Conservation (phyloP, 2,329 filamentous ascomycete species). For the Curvularia sp. region DNA sequence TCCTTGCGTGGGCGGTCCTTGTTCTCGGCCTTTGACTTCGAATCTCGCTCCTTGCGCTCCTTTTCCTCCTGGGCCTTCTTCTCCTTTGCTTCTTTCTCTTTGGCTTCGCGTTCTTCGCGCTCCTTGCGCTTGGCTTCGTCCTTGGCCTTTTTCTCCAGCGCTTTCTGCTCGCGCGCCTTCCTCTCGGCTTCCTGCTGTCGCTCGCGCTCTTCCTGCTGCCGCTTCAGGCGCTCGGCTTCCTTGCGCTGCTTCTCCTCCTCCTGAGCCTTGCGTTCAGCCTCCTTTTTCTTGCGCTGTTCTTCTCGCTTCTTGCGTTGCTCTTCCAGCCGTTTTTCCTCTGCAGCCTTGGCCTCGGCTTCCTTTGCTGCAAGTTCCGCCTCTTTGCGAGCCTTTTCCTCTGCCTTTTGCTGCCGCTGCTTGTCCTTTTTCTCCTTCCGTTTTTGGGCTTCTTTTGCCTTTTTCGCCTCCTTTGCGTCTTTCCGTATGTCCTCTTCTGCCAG, state of each 20-base stretch:
- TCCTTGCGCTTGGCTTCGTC: conserved; percentile 79
- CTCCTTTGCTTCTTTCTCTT: conserved; percentile 78
- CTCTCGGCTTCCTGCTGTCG: conserved; percentile 84
- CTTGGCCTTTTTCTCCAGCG: conserved; percentile 78
- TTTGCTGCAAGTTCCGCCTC: conserved; percentile 91
- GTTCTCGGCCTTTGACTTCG: conserved; percentile 52
- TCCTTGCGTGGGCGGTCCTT: conserved; percentile 53
- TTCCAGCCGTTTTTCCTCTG: conserved; percentile 79
- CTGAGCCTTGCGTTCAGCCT: conserved; percentile 86
- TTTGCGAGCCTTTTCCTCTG: conserved; percentile 87
- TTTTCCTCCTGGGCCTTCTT: conserved; percentile 65
- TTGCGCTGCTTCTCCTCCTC: conserved; percentile 87
- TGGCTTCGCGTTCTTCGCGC: conserved; percentile 66
- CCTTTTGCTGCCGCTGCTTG: conserved; percentile 83
- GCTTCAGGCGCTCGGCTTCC: conserved; percentile 82
- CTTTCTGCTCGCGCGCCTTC: conserved; percentile 79
- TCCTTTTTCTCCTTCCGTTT: conserved; percentile 94
- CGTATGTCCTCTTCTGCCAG: conserved; percentile 82
- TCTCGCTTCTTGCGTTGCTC: conserved; percentile 84
- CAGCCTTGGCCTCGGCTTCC: conserved; percentile 75
- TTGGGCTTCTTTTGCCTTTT: conserved; percentile 91
- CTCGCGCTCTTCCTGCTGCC: conserved; percentile 83
- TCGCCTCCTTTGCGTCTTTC: conserved; percentile 81
- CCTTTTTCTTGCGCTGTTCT: conserved; percentile 89
- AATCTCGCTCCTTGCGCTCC: conserved; percentile 69